Evolutionary conservation across 163 green algal species (phyloP), one percentile per base, ranked within the genome.

Genomic region (Coccomyxa subellipsoidea): DNA sequence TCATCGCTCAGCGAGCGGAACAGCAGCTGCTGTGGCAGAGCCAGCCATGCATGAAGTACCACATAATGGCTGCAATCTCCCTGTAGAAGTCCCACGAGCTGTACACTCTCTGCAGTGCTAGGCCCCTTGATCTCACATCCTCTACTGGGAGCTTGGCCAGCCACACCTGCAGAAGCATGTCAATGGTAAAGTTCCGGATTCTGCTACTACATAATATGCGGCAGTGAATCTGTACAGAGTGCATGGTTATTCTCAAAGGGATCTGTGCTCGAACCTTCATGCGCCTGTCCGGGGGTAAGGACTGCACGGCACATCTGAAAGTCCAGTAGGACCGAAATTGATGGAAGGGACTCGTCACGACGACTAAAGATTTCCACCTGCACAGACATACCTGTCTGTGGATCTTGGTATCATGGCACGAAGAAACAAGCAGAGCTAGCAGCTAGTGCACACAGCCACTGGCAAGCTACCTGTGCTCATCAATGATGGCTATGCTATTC

Each of bases 291-390:
- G 18, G 70, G 32, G 70, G 70, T 31, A 77, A n/a, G 37, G 37
- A 39, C 38, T 80, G 38, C 29, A 69, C 36, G 9, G 78, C 78
- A 54, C 78, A 82, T 25, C 38, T 54, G 78, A 82, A 82, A 8
- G 59, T 77, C 31, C 75, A 54, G 66, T 39, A 69, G 2, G 78
- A 77, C 15, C 78, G 35, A 7, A 82, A 54, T 54, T 82, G 78
- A 38, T 82, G 78, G 54, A 82, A 82, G 78, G 54, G 36, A 29
- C 37, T 82, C 4, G 78, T 82, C 36, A 66, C 78, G 12, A 82
- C 78, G 12, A 77, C 54, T 12, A 77, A n/a, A 23, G 35, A 53
- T 21, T 29, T 31, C 78, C 78, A 82, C 54, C 78, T 82, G 78
- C 36, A 39, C 70, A 38, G 66, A 25, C 1, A 73, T 23, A 73